Percentiles rank a stretch among this genome's conserved stretches.
Evolutionary conservation across 1,284 basidiomycete genomes (phyloP).

Genomic region (Pterulicium gracile): DNA sequence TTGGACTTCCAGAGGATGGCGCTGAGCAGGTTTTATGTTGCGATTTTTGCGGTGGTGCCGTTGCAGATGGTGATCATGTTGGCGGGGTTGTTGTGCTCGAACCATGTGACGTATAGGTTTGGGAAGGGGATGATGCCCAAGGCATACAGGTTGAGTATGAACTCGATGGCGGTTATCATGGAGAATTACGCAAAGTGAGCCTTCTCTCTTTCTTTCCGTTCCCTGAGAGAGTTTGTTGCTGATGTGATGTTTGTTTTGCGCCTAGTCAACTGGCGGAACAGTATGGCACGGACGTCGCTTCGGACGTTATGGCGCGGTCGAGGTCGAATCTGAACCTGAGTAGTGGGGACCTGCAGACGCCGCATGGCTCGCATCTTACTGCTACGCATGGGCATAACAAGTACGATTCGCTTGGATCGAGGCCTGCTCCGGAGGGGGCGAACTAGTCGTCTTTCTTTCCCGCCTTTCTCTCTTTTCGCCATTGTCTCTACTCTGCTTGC

Average conservation of each 20-base stretch:
- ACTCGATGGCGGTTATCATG: conserved; percentile 60
- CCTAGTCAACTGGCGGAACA: conserved; percentile 39
- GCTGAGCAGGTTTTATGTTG: conserved; percentile 44
- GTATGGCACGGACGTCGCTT: conserved; percentile 34
- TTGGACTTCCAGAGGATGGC: conserved; percentile 40
- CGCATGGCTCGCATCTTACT: no score
- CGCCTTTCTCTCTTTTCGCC: no score
- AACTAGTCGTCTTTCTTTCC: no score
- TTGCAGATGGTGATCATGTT: conserved; percentile 45
- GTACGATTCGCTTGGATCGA: no score
- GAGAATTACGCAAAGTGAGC: conserved; percentile 57
- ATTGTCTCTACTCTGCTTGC: no score
- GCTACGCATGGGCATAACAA: no score
- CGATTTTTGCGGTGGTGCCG: conserved; percentile 48
- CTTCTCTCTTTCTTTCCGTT: conserved; percentile 7
- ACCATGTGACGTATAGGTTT: conserved; percentile 68
- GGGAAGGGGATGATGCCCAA: conserved; percentile 73
- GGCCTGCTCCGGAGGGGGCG: no score
- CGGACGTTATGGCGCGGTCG: conserved; percentile 25
- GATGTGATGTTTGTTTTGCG: conserved; percentile 6
- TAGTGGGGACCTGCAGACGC: no score
- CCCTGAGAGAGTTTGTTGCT: conserved; percentile 5
- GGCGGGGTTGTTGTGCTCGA: conserved; percentile 48
- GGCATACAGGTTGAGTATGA: conserved; percentile 53
- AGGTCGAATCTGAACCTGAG: conserved; percentile 17